Percentiles rank a stretch among this genome's conserved stretches.
These are phyloP conservation scores for Cornus suecica DNA, from an alignment of 148 eudicot species.

Conservation along the genomic window DNA sequence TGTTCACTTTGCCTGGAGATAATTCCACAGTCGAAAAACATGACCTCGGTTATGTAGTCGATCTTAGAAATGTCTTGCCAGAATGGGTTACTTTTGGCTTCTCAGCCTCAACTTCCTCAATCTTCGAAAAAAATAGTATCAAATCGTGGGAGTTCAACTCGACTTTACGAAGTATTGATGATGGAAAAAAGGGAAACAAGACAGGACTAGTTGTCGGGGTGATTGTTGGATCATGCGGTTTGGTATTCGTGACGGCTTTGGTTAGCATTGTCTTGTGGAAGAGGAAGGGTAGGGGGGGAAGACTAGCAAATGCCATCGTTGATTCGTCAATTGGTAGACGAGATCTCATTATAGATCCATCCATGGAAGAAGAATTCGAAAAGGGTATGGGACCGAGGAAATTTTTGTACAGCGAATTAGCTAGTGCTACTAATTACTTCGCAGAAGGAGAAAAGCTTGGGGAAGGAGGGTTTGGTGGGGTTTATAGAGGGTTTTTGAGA, in stretches of 20 bases:
- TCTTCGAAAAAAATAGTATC: not conserved
- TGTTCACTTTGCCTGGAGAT: not conserved
- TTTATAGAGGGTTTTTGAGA: not conserved
- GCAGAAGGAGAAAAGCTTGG: not conserved
- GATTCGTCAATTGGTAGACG: no score
- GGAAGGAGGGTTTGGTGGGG: not conserved
- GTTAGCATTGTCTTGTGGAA: not conserved
- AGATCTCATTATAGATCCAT: not conserved
- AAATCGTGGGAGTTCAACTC: slow-evolving; percentile 23
- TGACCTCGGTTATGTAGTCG: not conserved
- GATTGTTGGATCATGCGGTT: not conserved
- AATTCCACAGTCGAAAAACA: no score
- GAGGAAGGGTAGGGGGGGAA: not conserved
- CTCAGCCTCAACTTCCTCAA: slow-evolving; percentile 4
- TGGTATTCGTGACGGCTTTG: not conserved
- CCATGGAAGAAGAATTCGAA: slow-evolving; percentile 16
- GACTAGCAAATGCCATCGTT: no score
- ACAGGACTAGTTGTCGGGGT: not conserved
- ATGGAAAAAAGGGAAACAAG: not conserved
- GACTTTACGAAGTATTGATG: not conserved
- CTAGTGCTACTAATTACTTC: not conserved
- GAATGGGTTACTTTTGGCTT: slow-evolving; percentile 8
- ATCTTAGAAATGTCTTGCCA: not conserved
- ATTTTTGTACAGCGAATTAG: not conserved
- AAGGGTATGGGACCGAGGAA: not conserved